Percentiles rank a stretch among this genome's conserved stretches.
Conservation (phyloP, 1,284 basidiomycete genomes). For the Cutaneotrichosporon sp. region DNA sequence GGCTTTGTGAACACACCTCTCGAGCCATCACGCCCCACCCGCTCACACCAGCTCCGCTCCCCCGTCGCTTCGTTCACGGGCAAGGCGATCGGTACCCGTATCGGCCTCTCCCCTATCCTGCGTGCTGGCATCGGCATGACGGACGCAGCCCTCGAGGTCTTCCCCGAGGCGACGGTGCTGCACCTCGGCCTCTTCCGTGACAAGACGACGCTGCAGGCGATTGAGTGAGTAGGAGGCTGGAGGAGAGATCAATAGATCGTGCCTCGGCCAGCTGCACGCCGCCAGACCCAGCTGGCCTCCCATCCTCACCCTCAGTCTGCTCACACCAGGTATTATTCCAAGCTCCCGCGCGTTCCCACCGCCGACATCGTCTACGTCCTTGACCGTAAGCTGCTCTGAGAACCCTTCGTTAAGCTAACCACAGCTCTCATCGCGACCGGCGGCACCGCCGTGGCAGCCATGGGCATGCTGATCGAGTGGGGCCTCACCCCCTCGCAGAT, state of each 20-base stretch:
- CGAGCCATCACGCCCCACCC: conserved; percentile 27
- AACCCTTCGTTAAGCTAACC: conserved; percentile 5
- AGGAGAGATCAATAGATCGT: too few species aligned
- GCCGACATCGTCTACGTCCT: conserved; percentile 82
- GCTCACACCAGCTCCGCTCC: conserved; percentile 50
- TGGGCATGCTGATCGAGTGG: conserved; percentile 84
- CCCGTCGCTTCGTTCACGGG: conserved; percentile 55
- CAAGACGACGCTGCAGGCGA: conserved; percentile 84
- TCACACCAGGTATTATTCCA: conserved; percentile 74
- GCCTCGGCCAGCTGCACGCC: too few species aligned
- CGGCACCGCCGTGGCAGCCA: conserved; percentile 83
- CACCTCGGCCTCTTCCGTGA: conserved; percentile 90
- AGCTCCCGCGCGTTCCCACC: conserved; percentile 74
- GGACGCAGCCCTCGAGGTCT: conserved; percentile 73
- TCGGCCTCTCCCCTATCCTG: conserved; percentile 87
- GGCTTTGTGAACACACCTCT: not conserved
- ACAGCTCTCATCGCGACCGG: conserved; percentile 83
- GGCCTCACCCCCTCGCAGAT: conserved; percentile 67
- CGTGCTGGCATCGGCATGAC: conserved; percentile 94
- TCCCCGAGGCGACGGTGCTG: conserved; percentile 84
- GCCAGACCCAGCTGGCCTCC: not conserved
- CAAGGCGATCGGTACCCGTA: conserved; percentile 57
- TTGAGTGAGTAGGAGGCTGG: conserved; percentile 80
- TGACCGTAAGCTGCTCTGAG: conserved; percentile 62
- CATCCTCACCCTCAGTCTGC: not conserved